A percentile compares a stretch with the other conserved stretches of the same genome.
Evolutionary conservation across 805 yeast species (phyloP).

Genomic region (Spathaspora passalidarum): DNA sequence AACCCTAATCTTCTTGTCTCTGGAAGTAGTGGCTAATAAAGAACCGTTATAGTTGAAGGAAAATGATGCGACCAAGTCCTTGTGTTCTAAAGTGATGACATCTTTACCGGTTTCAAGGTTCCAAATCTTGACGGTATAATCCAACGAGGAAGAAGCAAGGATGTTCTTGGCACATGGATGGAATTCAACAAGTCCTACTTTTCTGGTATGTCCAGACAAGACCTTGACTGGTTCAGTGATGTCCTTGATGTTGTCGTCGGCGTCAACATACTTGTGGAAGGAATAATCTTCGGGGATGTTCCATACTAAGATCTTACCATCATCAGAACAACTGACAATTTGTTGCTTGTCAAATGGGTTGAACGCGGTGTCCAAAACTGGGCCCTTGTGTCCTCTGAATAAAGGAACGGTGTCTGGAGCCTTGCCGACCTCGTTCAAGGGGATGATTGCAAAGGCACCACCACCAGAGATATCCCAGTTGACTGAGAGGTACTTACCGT

Average conservation of each 20-base stretch:
- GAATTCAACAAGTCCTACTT: conserved; percentile 88
- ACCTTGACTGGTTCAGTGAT: conserved; percentile 62
- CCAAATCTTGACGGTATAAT: conserved; percentile 91
- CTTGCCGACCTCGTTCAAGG: conserved; percentile 81
- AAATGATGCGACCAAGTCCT: conserved; percentile 90
- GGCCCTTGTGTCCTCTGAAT: conserved; percentile 93
- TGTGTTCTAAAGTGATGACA: conserved; percentile 72
- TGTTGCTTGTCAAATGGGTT: conserved; percentile 81
- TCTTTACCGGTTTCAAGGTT: conserved; percentile 73
- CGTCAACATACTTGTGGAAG: conserved; percentile 55
- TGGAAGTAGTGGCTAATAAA: conserved; percentile 78
- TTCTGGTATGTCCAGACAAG: conserved; percentile 83
- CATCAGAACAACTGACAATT: conserved; percentile 78
- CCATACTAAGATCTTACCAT: conserved; percentile 82
- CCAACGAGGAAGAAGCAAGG: conserved; percentile 86
- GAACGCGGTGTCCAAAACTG: conserved; percentile 93
- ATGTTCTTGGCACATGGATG: conserved; percentile 88
- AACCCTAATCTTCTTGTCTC: conserved; percentile 85
- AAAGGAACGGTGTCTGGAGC: conserved; percentile 91
- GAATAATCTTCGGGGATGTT: conserved; percentile 80
- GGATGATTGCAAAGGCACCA: conserved; percentile 95
- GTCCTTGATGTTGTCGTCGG: conserved; percentile 59
- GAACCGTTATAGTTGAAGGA: conserved; percentile 89
- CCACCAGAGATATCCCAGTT: conserved; percentile 97
- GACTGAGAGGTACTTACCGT: conserved; percentile 80